Percentiles rank a stretch among this genome's conserved stretches.
Evolutionary conservation across 179 eudicot genomes (phyloP).

Genomic region (Spinacia oleracea): DNA sequence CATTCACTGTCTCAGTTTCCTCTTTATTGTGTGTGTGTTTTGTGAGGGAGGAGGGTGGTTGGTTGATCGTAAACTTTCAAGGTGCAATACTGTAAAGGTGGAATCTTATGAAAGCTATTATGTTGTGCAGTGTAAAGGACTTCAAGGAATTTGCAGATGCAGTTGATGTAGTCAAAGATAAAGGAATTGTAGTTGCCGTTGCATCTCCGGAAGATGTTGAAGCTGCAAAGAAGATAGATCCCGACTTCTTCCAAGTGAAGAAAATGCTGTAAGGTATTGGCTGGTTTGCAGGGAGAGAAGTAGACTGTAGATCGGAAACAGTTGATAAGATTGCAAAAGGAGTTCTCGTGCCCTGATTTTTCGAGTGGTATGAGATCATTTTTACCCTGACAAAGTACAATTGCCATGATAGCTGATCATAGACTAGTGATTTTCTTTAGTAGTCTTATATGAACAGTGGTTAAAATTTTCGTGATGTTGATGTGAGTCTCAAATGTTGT

Average conservation of each 20-base stretch:
- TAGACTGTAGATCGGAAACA: not conserved
- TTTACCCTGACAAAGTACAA: not conserved
- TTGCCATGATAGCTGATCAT: not conserved
- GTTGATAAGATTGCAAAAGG: not conserved
- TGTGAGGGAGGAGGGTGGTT: not conserved
- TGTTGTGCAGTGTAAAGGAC: slow-evolving; percentile 58
- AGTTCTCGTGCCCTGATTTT: slow-evolving; percentile 5
- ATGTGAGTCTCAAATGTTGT: not conserved
- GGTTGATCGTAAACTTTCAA: not conserved
- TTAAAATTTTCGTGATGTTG: not conserved
- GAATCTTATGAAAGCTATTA: not conserved
- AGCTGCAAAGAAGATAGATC: slow-evolving; percentile 58
- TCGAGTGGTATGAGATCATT: not conserved
- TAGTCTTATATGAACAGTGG: not conserved
- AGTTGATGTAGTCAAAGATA: slow-evolving; percentile 72
- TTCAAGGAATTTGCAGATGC: slow-evolving; percentile 86
- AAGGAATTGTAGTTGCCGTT: slow-evolving; percentile 85
- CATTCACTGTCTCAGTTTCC: not conserved
- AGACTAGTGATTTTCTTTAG: not conserved
- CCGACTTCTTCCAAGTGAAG: slow-evolving; percentile 70
- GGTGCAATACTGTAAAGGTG: not conserved
- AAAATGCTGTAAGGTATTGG: slow-evolving; percentile 48
- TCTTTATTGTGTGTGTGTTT: not conserved
- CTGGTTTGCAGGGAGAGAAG: not conserved
- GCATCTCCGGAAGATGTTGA: slow-evolving; percentile 92